Percentiles rank a stretch among this genome's conserved stretches.
Evolutionary conservation across 495 filamentous ascomycete species (phyloP).

Genomic region (Talaromyces ruber): DNA sequence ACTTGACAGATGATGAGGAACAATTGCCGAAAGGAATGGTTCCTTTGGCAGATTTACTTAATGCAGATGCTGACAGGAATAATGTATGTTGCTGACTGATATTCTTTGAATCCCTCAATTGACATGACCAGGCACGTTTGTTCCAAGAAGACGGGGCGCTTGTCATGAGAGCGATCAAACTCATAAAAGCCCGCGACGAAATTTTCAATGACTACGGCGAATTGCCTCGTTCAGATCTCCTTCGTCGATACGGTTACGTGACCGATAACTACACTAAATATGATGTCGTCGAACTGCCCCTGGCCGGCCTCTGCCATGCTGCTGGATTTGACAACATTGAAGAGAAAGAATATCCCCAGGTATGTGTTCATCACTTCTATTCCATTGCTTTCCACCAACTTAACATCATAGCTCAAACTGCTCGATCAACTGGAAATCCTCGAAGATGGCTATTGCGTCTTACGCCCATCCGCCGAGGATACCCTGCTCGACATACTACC

Average conservation of each 20-base stretch:
- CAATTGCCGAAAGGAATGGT: constrained; percentile 74
- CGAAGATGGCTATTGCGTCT: constrained; percentile 48
- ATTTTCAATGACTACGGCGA: constrained; percentile 90
- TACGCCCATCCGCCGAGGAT: constrained; percentile 23
- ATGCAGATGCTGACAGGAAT: constrained; percentile 81
- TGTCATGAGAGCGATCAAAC: constrained; percentile 56
- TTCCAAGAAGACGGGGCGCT: constrained; percentile 59
- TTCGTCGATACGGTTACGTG: constrained; percentile 84
- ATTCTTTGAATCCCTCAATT: constrained; percentile 8
- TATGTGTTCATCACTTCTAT: constrained; percentile 11
- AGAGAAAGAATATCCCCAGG: constrained; percentile 33
- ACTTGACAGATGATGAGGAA: constrained; percentile 61
- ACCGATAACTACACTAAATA: constrained; percentile 65
- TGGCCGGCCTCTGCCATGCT: constrained; percentile 43
- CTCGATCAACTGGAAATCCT: constrained; percentile 41
- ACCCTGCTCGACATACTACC: constrained; percentile 30
- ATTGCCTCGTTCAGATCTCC: constrained; percentile 69
- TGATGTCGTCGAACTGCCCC: constrained; percentile 75
- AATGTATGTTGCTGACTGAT: constrained; percentile 41
- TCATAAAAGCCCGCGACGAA: constrained; percentile 64
- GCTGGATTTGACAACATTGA: constrained; percentile 32
- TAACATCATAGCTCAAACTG: constrained; percentile 27
- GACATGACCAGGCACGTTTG: constrained; percentile 44
- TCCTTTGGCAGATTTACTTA: constrained; percentile 85
- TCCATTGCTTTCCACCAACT: constrained; percentile 4